Evolutionary conservation across 106 monocot species (phyloP), one percentile per base, ranked within the genome.

Genomic region (Platanthera guangdongensis): DNA sequence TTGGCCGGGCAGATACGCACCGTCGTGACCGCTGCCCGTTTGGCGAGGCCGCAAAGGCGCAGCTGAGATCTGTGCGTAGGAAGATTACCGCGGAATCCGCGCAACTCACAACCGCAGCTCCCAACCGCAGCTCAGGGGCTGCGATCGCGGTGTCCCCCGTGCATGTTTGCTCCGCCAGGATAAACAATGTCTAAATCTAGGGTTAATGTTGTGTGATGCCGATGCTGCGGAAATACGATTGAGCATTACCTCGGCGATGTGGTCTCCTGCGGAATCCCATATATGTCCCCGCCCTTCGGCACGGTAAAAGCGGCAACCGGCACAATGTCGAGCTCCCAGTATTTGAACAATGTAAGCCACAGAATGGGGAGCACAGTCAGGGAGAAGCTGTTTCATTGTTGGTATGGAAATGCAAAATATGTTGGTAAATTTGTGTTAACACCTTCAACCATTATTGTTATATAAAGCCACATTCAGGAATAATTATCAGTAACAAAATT

Each of bases 361-460:
- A 76, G 99, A 94, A 75, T 81, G 79, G 57, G 99, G 99, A 70
- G 99, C 94, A 84, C 92, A 92, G 52, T 92, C 92, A 54, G 99
- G 88, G 68, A 86, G 75, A 73, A 99, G 92, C 97, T 99, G 85
- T 52, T 68, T 45, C n/a, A 52, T 30, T 55, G 51, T 59, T 50
- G 81, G 75, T 50, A 71, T 18, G 62, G 22, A 28, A 65, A 65
- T 65, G 18, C 65, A 25, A 65, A 65, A 65, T 65, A 32, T 65
- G 18, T 32, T 9, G 39, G 25, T 64, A 6, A 10, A 5, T 7
- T 57, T n/a, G 28, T 64, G 2, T 64, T 64, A 64, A 64, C 64
- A 64, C 28, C 25, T 64, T 25, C 8, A 22, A 8, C 28, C 64
- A 25, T 64, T 7, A 64, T 64, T 28, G 28, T 10, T 22, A 39